Conservation (phyloP, 2,329 filamentous ascomycete genomes). For the Penicillium occitanis region DNA sequence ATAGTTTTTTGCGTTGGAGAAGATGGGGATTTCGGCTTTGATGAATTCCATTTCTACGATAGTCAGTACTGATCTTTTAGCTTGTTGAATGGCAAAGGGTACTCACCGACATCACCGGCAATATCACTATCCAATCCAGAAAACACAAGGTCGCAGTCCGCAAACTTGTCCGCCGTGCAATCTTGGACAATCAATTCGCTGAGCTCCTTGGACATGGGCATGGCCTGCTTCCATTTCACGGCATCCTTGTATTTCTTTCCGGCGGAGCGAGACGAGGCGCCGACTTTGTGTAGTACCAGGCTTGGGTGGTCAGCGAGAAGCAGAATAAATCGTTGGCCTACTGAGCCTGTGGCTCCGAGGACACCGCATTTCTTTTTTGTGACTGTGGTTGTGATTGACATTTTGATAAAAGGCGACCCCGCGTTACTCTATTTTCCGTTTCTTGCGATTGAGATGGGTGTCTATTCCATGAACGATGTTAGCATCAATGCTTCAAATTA, state of each 20-base stretch:
- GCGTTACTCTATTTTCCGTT: neutral
- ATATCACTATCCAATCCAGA: slow-evolving; percentile 90
- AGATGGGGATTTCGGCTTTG: slow-evolving; percentile 82
- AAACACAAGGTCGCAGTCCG: slow-evolving; percentile 90
- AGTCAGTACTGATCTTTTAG: slow-evolving; percentile 4
- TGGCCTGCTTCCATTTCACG: slow-evolving; percentile 89
- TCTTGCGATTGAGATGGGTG: neutral
- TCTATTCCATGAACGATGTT: neutral
- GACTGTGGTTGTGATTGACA: slow-evolving; percentile 32
- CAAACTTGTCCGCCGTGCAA: slow-evolving; percentile 78
- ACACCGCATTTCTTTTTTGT: slow-evolving; percentile 55
- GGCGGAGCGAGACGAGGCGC: slow-evolving; percentile 82
- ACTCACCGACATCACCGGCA: slow-evolving; percentile 81
- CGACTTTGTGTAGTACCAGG: slow-evolving; percentile 82
- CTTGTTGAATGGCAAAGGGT: neutral
- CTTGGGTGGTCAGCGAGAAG: slow-evolving; percentile 84
- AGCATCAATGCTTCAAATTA: neutral
- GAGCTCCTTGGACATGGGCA: slow-evolving; percentile 72
- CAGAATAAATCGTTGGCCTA: slow-evolving; percentile 93
- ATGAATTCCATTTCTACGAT: slow-evolving; percentile 84
- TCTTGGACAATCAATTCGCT: slow-evolving; percentile 81
- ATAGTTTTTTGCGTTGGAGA: slow-evolving; percentile 98
- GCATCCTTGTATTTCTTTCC: slow-evolving; percentile 95
- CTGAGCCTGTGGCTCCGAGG: slow-evolving; percentile 87
- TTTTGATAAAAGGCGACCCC: slow-evolving; percentile 22